These are phyloP conservation scores for Capsella bursapastoris DNA, from an alignment of 345 rosid species.

Conservation along the genomic window DNA sequence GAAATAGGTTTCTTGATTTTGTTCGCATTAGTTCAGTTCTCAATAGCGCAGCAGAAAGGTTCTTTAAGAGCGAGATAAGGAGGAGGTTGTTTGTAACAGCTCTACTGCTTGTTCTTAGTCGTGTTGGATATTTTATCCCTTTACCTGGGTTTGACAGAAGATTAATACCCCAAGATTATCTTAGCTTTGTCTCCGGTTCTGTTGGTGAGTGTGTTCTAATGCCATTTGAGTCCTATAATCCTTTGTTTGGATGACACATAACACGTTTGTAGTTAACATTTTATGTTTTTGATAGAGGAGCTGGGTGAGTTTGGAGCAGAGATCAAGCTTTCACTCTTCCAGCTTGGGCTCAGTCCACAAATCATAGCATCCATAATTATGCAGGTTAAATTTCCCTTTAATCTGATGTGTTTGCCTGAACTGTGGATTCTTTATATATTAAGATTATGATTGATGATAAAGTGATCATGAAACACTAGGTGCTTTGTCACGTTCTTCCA, in stretches of 20 bases:
- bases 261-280: constrained; percentile 20
- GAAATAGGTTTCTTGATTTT: constrained; percentile 75
- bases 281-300: constrained; percentile 61
- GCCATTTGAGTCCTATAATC: not conserved
- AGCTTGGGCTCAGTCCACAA: constrained; percentile 97
- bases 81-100: constrained; percentile 85
- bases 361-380: constrained; percentile 83
- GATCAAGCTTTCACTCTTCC: constrained; percentile 88
- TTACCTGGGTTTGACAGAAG: constrained; percentile 91
- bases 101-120: constrained; percentile 68
- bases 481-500: constrained; percentile 87
- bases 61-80: constrained; percentile 92
- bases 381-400: constrained; percentile 64
- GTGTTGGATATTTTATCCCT: constrained; percentile 89
- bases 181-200: constrained; percentile 87
- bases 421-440: constrained; percentile 1
- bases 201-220: constrained; percentile 67
- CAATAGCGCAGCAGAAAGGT: constrained; percentile 73
- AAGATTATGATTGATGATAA: constrained; percentile 5
- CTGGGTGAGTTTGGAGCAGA: constrained; percentile 79
- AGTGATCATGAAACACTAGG: constrained; percentile 49
- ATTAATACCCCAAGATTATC: constrained; percentile 86
- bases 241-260: not conserved
- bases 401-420: constrained; percentile 3
- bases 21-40: constrained; percentile 73